Evolutionary conservation across 2,329 filamentous ascomycete species (phyloP), one percentile per base, ranked within the genome.

Genomic region (Bipolaris bicolor): DNA sequence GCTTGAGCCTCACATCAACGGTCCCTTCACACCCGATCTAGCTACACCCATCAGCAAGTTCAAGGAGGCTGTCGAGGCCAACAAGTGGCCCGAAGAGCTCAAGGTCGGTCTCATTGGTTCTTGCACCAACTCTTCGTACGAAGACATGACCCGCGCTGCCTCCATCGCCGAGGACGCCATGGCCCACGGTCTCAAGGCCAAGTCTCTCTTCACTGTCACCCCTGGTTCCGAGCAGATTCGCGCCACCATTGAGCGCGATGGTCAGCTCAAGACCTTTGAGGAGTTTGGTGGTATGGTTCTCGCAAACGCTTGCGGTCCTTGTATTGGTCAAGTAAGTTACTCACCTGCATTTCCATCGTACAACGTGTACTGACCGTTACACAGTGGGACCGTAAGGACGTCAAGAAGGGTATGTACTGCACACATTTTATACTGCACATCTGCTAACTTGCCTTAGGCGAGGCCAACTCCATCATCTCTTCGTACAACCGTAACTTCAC

Each of bases 401-500:
- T 97, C 55, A 90, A 93, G 86, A 97, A 98, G 87, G 94, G 29
- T 31, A 31, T 31, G 29, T 31, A 31, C 29, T 31, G 5, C 29
- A 31, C 29, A 31, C 29, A 31, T 31, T 4, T 5, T 31, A 31
- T 31, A 5, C 10, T 31, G 29, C 29, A 31, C 29, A 31, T 31
- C 10, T 31, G 29, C 29, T 31, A 31, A 31, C 29, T 13, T 31
- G 29, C 10, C 29, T 31, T 31, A 31, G 29, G 94, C 67, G 88
- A 91, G 71, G 83, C 92, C 73, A 99, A 99, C 88, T 96, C 92
- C 6, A 99, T 99, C 78, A 84, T 99, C 77, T 97, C 93, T 45
- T 98, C 95, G 26, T 99, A 97, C 89, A 99, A 99, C 90, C 92
- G 95, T 81, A 98, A 99, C 88, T 98, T 99, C 84, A 98, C 94